These are phyloP conservation scores for Chenopodium suecicum DNA, from an alignment of 148 eudicot genomes.

Conservation along the genomic window DNA sequence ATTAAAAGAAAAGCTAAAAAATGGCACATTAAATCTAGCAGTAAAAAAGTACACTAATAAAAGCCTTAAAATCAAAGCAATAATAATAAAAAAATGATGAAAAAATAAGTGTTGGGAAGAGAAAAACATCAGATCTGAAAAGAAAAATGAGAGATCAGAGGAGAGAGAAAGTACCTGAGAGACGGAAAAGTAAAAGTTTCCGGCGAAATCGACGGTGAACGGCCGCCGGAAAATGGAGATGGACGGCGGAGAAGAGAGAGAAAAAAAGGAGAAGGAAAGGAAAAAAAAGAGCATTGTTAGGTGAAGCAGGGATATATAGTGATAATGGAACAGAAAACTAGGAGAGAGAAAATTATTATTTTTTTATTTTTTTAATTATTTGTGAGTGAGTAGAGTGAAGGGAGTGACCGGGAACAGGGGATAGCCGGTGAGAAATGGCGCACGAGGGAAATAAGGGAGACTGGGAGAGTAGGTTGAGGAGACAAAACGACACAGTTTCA, in stretches of 20 bases:
- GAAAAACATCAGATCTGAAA: constrained; percentile 30
- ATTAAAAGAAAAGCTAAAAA: not conserved
- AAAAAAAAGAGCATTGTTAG: constrained; percentile 39
- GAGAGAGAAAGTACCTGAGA: constrained; percentile 12
- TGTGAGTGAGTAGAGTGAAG: not conserved
- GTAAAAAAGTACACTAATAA: not conserved
- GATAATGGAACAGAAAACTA: constrained; percentile 26
- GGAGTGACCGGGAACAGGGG: not conserved
- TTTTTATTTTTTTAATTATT: not conserved
- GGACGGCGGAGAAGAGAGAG: constrained; percentile 19
- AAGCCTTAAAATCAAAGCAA: not conserved
- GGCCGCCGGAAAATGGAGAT: constrained; percentile 17
- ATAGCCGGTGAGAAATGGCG: constrained; percentile 10
- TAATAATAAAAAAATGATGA: not conserved
- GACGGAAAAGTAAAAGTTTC: not conserved
- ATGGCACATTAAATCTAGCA: constrained; percentile 7
- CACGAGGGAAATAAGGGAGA: constrained; percentile 16
- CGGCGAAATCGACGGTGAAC: constrained; percentile 19
- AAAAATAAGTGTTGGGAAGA: not conserved
- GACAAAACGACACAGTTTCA: constrained; percentile 21
- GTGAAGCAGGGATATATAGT: constrained; percentile 41
- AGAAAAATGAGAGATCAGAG: constrained; percentile 20
- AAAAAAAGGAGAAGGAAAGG: constrained; percentile 23
- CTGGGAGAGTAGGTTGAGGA: not conserved
- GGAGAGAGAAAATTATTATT: constrained; percentile 19